phyloP scores from a whole-genome alignment of 2,329 filamentous ascomycete genomes.

The Aspergillus glaucus region DNA sequence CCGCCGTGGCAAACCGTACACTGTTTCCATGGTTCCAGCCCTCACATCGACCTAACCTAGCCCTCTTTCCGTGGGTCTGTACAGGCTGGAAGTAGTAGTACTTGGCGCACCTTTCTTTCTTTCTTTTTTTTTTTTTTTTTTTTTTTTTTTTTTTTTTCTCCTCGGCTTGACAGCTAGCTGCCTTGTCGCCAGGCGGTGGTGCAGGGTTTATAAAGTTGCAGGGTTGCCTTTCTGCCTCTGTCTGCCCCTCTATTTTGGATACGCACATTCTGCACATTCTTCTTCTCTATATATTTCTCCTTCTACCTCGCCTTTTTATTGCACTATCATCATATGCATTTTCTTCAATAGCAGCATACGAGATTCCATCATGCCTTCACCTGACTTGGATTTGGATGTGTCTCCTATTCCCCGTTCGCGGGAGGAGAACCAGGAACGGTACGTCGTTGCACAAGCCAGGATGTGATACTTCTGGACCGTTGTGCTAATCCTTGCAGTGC shows the following conservation, averaged over 20 bases:
- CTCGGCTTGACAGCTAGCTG: background rate
- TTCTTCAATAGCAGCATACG: background rate
- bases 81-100: background rate
- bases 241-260: background rate
- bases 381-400: slow-evolving; percentile 26
- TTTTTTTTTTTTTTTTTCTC: background rate
- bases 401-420: slow-evolving; percentile 30
- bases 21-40: background rate
- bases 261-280: background rate
- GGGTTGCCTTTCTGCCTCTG: background rate
- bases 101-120: background rate
- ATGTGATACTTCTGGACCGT: background rate
- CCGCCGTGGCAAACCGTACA: background rate
- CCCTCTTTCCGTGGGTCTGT: background rate
- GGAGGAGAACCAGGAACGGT: slow-evolving; percentile 44
- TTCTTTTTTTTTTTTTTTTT: background rate
- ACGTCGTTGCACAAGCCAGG: slow-evolving; percentile 4
- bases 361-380: slow-evolving; percentile 13
- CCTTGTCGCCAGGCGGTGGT: background rate
- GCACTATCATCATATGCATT: background rate
- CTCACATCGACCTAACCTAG: background rate
- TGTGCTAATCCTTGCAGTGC: slow-evolving; percentile 49
- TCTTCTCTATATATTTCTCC: background rate
- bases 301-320: background rate
- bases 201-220: background rate